These are phyloP conservation scores for Paraphaeosphaeria sporulosa DNA, from an alignment of 2,329 filamentous ascomycete species.

Conservation along the genomic window DNA sequence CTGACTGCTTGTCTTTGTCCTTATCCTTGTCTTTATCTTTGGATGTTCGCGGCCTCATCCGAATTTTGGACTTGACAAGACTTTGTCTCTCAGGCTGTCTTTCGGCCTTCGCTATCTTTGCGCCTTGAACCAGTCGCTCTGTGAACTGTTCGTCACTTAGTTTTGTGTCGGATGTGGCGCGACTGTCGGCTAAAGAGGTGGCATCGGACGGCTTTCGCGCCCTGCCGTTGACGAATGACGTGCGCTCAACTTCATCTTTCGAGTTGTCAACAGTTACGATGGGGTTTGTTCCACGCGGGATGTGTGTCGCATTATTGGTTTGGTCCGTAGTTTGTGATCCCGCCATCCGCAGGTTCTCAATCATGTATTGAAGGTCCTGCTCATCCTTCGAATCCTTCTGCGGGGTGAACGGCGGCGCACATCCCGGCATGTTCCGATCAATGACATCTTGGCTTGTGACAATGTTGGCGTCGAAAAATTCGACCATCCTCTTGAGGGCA, in stretches of 20 bases:
- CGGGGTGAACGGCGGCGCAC: conserved; percentile 2
- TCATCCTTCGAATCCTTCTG: conserved; percentile 21
- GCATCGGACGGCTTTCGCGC: conserved; percentile 31
- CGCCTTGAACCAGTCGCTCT: conserved; percentile 35
- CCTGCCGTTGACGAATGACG: conserved; percentile 25
- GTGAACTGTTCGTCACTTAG: conserved; percentile 41
- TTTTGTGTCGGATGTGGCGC: conserved; percentile 27
- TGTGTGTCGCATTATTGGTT: background rate
- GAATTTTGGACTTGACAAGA: conserved; percentile 46
- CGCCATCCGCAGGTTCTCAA: conserved; percentile 33
- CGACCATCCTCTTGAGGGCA: conserved; percentile 74
- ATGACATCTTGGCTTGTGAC: conserved; percentile 68
- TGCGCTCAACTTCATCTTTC: background rate
- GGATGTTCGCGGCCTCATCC: conserved; percentile 41
- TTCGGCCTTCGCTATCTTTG: conserved; percentile 23
- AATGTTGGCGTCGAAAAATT: conserved; percentile 76
- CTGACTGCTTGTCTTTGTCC: conserved; percentile 35
- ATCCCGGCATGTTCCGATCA: conserved; percentile 35
- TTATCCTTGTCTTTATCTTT: conserved; percentile 9
- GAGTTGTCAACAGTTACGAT: conserved; percentile 21
- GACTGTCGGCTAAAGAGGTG: conserved; percentile 30
- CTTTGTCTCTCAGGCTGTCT: conserved; percentile 26
- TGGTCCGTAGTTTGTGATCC: conserved; percentile 17
- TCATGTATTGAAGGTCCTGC: conserved; percentile 31
- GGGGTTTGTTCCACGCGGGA: conserved; percentile 17